Evolutionary conservation across 306 rosid species (phyloP).

Genomic region (Mimosa pudica): DNA sequence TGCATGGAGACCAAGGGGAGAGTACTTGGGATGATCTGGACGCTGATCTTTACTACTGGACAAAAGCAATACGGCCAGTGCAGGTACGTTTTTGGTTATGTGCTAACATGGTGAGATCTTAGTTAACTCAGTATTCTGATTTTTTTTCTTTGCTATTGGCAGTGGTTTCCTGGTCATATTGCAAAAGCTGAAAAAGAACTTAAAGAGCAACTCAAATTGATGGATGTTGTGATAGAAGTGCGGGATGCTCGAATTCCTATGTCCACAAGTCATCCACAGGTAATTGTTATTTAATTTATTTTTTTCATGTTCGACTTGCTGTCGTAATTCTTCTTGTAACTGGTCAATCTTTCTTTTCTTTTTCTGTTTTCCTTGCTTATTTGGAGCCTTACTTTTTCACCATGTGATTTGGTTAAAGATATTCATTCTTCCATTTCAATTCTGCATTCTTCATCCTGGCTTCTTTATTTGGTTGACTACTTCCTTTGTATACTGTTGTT

Average conservation of each 20-base stretch:
- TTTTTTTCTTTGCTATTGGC: constrained; percentile 37
- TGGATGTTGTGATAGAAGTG: constrained; percentile 94
- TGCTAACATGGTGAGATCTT: background rate
- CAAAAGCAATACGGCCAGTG: constrained; percentile 79
- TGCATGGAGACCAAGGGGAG: constrained; percentile 42
- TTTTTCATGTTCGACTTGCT: background rate
- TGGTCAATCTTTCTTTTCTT: background rate
- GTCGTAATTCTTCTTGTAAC: background rate
- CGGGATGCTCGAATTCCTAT: constrained; percentile 91
- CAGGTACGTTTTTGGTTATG: constrained; percentile 54
- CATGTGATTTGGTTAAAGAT: constrained; percentile 17
- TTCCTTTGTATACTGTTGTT: constrained; percentile 9
- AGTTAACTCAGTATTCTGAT: constrained; percentile 30
- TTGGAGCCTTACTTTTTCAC: background rate
- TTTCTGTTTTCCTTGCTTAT: background rate
- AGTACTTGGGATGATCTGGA: constrained; percentile 71
- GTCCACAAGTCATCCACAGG: constrained; percentile 96
- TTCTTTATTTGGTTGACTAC: constrained; percentile 24
- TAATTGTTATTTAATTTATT: background rate
- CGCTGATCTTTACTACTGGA: constrained; percentile 84
- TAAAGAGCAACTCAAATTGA: constrained; percentile 81
- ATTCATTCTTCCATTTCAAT: constrained; percentile 17
- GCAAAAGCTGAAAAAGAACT: constrained; percentile 95
- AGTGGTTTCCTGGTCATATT: constrained; percentile 99
- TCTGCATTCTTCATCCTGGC: constrained; percentile 14